phyloP scores from a whole-genome alignment of 163 green algal species.

The Chlamydomonas reinhardtii region DNA sequence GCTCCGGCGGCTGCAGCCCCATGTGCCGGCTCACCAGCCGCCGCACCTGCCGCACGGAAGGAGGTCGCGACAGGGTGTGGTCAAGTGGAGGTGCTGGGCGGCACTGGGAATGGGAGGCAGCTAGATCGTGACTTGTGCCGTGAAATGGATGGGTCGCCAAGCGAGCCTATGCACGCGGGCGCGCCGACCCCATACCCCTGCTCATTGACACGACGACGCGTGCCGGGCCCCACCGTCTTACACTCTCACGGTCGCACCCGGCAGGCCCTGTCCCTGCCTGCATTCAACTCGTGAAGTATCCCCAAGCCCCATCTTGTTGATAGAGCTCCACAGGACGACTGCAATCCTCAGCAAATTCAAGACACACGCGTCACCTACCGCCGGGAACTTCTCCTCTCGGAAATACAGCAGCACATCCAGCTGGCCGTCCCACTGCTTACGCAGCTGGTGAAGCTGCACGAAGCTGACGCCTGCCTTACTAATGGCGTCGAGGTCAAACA shows the following conservation, averaged over 20 bases:
- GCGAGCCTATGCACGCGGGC: no score
- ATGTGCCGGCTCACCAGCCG: background rate
- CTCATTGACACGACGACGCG: background rate
- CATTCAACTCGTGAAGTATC: no score
- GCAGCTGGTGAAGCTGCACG: background rate
- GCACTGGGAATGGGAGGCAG: background rate
- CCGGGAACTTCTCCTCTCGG: background rate
- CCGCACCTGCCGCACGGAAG: background rate
- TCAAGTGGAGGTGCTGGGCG: no score
- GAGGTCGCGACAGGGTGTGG: background rate
- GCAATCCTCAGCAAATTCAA: no score
- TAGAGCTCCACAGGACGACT: no score
- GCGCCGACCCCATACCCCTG: background rate
- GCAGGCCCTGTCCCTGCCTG: no score
- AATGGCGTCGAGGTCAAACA: background rate
- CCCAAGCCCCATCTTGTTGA: no score
- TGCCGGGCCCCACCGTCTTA: no score
- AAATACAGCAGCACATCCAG: background rate
- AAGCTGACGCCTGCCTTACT: background rate
- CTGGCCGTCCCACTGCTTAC: background rate
- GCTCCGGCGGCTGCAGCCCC: background rate
- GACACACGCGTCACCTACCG: background rate
- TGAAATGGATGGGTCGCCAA: background rate
- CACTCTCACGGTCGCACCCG: no score
- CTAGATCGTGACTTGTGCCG: no score